These are phyloP conservation scores for Panicum hallii DNA, from an alignment of 202 grass and related monocot species.

Conservation along the genomic window DNA sequence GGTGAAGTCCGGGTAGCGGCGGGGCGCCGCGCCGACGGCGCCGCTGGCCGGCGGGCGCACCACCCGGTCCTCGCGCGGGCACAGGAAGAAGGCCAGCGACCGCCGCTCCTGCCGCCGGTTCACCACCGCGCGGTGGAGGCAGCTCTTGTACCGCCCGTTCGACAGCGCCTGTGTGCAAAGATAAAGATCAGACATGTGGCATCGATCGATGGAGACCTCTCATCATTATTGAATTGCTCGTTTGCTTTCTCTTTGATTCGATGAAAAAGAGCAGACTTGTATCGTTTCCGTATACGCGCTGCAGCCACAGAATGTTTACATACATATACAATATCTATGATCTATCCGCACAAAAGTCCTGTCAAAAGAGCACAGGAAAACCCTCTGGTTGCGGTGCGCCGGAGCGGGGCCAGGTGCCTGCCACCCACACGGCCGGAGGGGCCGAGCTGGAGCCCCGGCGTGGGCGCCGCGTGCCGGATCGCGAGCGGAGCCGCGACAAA, in stretches of 20 bases:
- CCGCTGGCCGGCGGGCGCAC: constrained; percentile 65
- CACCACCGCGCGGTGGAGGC: constrained; percentile 90
- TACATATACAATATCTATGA: no score
- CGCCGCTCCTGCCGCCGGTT: constrained; percentile 68
- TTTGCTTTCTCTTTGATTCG: no score
- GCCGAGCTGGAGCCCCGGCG: constrained; percentile 22
- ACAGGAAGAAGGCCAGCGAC: constrained; percentile 93
- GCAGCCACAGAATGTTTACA: no score
- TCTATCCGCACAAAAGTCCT: no score
- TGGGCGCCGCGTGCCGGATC: constrained; percentile 23
- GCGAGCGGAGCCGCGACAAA: not conserved
- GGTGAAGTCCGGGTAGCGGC: constrained; percentile 91
- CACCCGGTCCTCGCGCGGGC: constrained; percentile 78
- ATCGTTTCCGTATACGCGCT: no score
- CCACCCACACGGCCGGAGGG: not conserved
- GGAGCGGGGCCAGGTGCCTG: not conserved
- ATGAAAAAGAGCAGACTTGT: no score
- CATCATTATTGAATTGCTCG: no score
- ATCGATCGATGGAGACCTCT: no score
- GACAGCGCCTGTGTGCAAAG: constrained; percentile 64
- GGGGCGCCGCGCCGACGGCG: constrained; percentile 21
- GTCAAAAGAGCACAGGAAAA: no score
- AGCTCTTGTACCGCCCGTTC: constrained; percentile 94
- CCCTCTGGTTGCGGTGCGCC: no score
- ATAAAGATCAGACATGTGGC: no score